Evolutionary conservation across 1,284 basidiomycete species (phyloP).

Genomic region (Coniferiporia sulphurascens): DNA sequence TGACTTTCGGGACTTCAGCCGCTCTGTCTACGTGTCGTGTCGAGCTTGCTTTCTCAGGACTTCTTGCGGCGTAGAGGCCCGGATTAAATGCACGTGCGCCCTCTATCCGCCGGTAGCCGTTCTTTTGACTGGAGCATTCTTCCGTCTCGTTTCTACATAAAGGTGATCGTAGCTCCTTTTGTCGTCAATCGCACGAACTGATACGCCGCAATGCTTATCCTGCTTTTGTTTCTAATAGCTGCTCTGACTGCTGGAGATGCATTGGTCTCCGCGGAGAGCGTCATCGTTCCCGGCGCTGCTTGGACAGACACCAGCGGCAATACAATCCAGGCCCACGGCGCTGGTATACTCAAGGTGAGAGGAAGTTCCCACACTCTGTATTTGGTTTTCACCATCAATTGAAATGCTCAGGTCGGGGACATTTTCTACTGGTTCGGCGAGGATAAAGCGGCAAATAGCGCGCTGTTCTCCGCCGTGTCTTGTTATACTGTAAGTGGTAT

Average conservation of each 20-base stretch:
- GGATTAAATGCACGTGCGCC: too few species aligned
- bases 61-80: too few species aligned
- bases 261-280: constrained; percentile 21
- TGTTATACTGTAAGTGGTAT: constrained; percentile 43
- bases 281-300: constrained; percentile 58
- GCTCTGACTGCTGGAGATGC: neutral
- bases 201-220: neutral
- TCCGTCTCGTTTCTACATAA: too few species aligned
- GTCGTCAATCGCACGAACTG: too few species aligned
- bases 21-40: too few species aligned
- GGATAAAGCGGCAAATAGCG: constrained; percentile 55
- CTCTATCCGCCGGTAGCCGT: too few species aligned
- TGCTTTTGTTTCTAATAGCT: neutral
- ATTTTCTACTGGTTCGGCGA: constrained; percentile 65
- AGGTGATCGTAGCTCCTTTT: too few species aligned
- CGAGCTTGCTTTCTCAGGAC: too few species aligned
- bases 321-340: constrained; percentile 61
- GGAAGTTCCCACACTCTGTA: constrained; percentile 4
- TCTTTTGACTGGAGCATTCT: too few species aligned
- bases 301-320: constrained; percentile 62
- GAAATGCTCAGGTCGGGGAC: constrained; percentile 40
- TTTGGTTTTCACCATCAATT: neutral
- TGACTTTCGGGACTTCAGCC: too few species aligned
- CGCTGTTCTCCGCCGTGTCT: constrained; percentile 53
- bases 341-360: constrained; percentile 50